Conservation (phyloP, 73 alveolate species). For the Tetrahymena thermophila region DNA sequence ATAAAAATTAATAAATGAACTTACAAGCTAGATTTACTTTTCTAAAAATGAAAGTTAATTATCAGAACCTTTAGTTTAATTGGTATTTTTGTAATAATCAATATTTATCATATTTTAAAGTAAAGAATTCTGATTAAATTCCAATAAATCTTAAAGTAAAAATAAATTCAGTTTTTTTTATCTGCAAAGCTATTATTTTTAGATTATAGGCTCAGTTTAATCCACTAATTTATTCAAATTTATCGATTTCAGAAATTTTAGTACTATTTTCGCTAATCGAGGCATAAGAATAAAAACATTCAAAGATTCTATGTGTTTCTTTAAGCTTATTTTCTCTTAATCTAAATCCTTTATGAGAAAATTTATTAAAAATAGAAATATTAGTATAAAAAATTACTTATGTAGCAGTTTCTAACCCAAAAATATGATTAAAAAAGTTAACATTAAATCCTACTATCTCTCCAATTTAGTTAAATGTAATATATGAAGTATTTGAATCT, state of each 20-base stretch:
- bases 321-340: neutral
- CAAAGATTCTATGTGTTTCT: neutral
- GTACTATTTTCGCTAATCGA: neutral
- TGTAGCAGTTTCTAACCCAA: neutral
- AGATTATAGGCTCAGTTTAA: neutral
- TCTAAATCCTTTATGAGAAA: neutral
- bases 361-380: too few relatives aligned
- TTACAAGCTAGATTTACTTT: neutral
- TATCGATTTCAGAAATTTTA: neutral
- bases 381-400: too few relatives aligned
- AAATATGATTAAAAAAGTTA: neutral
- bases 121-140: too few relatives aligned
- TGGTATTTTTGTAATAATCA: too few relatives aligned
- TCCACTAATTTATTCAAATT: neutral
- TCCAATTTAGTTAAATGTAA: neutral
- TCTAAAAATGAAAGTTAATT: neutral
- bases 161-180: too few relatives aligned
- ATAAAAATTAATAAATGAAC: too few relatives aligned
- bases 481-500: neutral
- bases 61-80: neutral
- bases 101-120: too few relatives aligned
- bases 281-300: neutral
- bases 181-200: neutral
- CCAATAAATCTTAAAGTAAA: neutral
- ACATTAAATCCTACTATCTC: neutral